Evolutionary conservation across 2,329 filamentous ascomycete genomes (phyloP).

Genomic region (Boeremia exigua): DNA sequence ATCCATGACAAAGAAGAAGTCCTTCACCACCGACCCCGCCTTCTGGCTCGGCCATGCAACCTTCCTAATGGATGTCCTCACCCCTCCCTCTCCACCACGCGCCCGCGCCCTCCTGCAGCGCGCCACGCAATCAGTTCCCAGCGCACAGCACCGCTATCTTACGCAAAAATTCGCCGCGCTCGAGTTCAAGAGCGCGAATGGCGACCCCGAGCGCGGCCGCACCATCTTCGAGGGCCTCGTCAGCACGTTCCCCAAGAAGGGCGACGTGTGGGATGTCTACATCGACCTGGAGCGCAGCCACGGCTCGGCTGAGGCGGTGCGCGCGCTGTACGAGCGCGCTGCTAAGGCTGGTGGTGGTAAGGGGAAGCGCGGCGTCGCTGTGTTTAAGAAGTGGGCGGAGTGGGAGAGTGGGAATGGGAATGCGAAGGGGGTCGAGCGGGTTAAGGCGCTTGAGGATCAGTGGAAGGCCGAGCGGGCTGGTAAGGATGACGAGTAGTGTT

Average conservation of each 20-base stretch:
- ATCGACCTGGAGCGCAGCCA: slow-evolving; percentile 80
- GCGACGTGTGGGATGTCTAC: slow-evolving; percentile 92
- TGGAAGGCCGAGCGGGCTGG: slow-evolving; percentile 62
- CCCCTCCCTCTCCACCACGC: slow-evolving; percentile 74
- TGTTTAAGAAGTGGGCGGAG: slow-evolving; percentile 90
- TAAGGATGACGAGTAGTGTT: slow-evolving; percentile 21
- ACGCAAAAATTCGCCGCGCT: slow-evolving; percentile 89
- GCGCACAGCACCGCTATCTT: slow-evolving; percentile 72
- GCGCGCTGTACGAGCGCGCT: slow-evolving; percentile 84
- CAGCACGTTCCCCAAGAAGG: slow-evolving; percentile 82
- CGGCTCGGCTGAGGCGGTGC: slow-evolving; percentile 62
- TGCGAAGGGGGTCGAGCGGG: slow-evolving; percentile 71
- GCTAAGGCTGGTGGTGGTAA: slow-evolving; percentile 68
- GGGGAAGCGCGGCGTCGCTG: slow-evolving; percentile 79
- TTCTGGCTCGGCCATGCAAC: slow-evolving; percentile 95
- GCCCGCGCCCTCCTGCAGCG: slow-evolving; percentile 79
- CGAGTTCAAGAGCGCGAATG: slow-evolving; percentile 84
- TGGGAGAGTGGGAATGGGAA: slow-evolving; percentile 80
- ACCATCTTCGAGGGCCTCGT: slow-evolving; percentile 93
- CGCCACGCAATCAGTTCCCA: slow-evolving; percentile 81
- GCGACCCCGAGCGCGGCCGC: slow-evolving; percentile 86
- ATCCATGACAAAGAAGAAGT: slow-evolving; percentile 82
- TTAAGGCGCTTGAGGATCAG: slow-evolving; percentile 72
- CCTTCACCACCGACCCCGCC: slow-evolving; percentile 74
- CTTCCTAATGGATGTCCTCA: slow-evolving; percentile 80